phyloP scores from a whole-genome alignment of 208 protist species.

The Herpetomonas tarakana region DNA sequence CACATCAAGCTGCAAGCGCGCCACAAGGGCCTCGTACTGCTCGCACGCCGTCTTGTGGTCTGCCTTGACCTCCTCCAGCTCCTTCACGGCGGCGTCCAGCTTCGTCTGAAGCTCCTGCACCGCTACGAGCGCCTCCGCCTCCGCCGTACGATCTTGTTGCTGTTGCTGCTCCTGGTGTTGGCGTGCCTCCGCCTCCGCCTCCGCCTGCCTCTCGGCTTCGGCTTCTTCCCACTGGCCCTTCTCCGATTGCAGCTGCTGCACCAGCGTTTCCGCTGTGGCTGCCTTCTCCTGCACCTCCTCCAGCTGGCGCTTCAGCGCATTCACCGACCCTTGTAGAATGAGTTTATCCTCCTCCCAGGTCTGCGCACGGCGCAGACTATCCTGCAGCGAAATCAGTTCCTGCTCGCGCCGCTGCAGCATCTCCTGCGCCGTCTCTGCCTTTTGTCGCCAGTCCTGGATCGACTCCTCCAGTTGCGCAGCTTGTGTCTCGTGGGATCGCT shows the following conservation, averaged over 20 bases:
- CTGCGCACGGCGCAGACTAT: neutral
- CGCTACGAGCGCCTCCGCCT: neutral
- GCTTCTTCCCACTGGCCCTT: conserved; percentile 2
- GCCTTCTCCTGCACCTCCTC: conserved; percentile 6
- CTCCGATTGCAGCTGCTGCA: neutral
- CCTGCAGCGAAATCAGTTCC: neutral
- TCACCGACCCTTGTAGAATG: conserved; percentile 14
- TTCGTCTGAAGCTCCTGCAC: neutral
- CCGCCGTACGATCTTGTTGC: neutral
- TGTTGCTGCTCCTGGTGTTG: neutral
- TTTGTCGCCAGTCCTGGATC: neutral
- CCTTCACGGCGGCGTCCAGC: conserved; percentile 2
- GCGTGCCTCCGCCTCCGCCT: neutral
- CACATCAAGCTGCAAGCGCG: neutral
- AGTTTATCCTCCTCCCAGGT: conserved; percentile 19
- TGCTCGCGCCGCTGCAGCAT: neutral
- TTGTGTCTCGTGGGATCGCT: neutral
- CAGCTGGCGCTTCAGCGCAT: conserved; percentile 7
- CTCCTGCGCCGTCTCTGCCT: neutral
- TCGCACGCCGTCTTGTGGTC: neutral
- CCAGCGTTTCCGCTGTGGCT: neutral
- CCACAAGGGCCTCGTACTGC: neutral
- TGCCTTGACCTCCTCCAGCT: neutral
- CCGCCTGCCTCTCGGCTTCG: neutral
- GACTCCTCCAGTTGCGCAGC: no score